Evolutionary conservation across 2,329 filamentous ascomycete species (phyloP), one percentile per base, ranked within the genome.

Genomic region (Cryphonectria carpinicola): DNA sequence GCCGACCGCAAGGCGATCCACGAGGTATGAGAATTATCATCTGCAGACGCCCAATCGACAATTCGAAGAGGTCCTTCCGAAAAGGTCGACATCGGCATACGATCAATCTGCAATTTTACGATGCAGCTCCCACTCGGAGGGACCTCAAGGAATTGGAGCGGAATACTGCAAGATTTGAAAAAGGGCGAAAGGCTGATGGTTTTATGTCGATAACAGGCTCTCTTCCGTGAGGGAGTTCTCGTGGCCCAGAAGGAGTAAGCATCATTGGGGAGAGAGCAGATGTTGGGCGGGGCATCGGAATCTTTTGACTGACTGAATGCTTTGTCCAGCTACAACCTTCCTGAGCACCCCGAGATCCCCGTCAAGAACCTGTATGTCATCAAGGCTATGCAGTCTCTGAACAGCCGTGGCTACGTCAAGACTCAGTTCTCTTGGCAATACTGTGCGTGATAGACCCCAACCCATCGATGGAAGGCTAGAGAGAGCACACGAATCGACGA

Each of bases 1-100:
- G 93, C 94, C 86, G 96, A 99, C 89, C 95, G 97, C 89, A 99
- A 99, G 93, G 94, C 94, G 92, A 98, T 99, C 88, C 96, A 99
- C 91, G 95, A 92, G 87, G 85, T 87, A 84, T 75, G 71, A 66
- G 43, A 62, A n/a, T 65, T 56, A 46, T 65, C 58, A 43, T 68
- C 39, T 61, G 52, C 64, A 62, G 61, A 39, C 46, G n/a, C 46
- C 62, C 69, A 63, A 58, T 58, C 43, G n/a, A 62, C 62, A 62
- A 66, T 63, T 71, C 65, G 46, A 68, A 67, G 66, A 65, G 66
- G 68, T 68, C 62, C 17, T 66, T 60, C 56, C 62, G 68, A 70
- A 35, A 49, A 46, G 43, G 46, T 41, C 71, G 56, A 71, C 46
- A 61, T 64, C 71, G 56, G 70, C 63, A 60, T 7, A 22, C 28